Evolutionary conservation across 2,329 filamentous ascomycete species (phyloP).

Genomic region (Venturia pyrina): DNA sequence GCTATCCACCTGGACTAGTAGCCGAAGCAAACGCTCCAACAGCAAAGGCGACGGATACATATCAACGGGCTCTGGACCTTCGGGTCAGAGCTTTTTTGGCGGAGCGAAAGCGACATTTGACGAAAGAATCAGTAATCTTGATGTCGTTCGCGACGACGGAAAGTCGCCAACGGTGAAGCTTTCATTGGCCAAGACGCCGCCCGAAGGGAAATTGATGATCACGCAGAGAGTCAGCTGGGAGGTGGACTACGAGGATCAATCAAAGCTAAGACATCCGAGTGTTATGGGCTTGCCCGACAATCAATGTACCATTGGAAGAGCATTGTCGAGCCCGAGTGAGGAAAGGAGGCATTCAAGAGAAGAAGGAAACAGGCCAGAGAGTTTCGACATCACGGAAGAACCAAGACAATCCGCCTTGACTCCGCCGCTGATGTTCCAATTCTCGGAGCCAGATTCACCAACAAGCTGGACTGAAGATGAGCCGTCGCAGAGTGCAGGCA

Average conservation of each 20-base stretch:
- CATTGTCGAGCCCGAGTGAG: background rate
- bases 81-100: background rate
- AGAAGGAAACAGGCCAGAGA: background rate
- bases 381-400: background rate
- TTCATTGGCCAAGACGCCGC: background rate
- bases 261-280: background rate
- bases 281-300: background rate
- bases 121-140: background rate
- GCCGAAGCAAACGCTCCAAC: background rate
- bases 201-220: background rate
- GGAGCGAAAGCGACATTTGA: background rate
- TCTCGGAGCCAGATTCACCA: background rate
- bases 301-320: background rate
- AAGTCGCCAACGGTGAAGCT: background rate
- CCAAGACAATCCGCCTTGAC: background rate
- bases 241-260: background rate
- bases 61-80: background rate
- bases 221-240: background rate
- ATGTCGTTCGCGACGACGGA: background rate
- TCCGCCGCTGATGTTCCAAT: too few species aligned
- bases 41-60: background rate
- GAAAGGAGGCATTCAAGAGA: background rate
- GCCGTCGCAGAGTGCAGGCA: background rate
- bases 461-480: background rate
- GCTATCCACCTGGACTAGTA: background rate